A percentile compares a stretch with the other conserved stretches of the same genome.
These are phyloP conservation scores for Microthlaspi erraticum DNA, from an alignment of 345 rosid species.

Conservation along the genomic window DNA sequence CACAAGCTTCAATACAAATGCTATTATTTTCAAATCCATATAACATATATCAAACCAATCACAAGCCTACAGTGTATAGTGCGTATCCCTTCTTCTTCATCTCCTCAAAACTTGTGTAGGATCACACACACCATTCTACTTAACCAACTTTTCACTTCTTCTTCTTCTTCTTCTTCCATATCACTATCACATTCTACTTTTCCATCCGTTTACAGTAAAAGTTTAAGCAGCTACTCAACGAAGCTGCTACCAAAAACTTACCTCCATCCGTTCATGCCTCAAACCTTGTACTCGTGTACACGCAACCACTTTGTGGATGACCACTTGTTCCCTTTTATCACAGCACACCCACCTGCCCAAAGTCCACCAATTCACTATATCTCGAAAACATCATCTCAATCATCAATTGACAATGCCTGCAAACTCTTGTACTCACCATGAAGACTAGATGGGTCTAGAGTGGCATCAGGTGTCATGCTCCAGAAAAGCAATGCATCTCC, in stretches of 20 bases:
- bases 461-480: conserved; percentile 95
- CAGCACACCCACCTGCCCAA: conserved; percentile 87
- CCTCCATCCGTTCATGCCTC: conserved; percentile 32
- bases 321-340: conserved; percentile 94
- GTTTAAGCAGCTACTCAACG: not conserved
- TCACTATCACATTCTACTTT: not conserved
- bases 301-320: conserved; percentile 97
- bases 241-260: conserved; percentile 16
- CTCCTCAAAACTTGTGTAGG: conserved; percentile 9
- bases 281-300: conserved; percentile 70
- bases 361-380: conserved; percentile 3
- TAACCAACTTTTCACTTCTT: too few relatives aligned
- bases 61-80: not conserved
- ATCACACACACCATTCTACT: not conserved
- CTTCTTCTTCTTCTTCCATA: not conserved
- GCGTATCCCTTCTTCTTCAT: not conserved
- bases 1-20: too few relatives aligned
- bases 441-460: conserved; percentile 78
- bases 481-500: conserved; percentile 98
- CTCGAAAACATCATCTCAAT: conserved; percentile 8
- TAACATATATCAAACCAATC: not conserved
- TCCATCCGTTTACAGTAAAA: not conserved
- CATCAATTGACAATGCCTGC: conserved; percentile 4
- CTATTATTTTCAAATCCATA: too few relatives aligned
- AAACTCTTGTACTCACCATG: conserved; percentile 67